Conservation (phyloP, 2,329 filamentous ascomycete species). For the Fusarium lateritium region DNA sequence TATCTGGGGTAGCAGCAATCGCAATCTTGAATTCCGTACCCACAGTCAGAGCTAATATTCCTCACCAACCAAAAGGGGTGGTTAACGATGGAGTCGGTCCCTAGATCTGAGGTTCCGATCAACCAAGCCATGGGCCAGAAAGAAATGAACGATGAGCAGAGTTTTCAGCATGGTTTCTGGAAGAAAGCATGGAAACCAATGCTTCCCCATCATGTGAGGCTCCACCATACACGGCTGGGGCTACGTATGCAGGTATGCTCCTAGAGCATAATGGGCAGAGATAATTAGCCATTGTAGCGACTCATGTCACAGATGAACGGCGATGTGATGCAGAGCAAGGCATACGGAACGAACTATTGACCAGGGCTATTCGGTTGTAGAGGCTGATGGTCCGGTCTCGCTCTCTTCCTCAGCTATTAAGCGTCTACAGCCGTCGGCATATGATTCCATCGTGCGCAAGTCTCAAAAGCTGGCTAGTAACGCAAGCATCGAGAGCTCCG, state of each 20-base stretch:
- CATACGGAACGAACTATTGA: conserved; percentile 20
- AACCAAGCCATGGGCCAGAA: conserved; percentile 26
- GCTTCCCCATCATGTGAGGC: conserved; percentile 35
- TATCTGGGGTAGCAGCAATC: conserved; percentile 39
- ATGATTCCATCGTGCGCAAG: background rate
- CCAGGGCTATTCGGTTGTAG: conserved; percentile 20
- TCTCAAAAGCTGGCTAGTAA: too few relatives aligned
- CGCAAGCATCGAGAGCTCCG: too few relatives aligned
- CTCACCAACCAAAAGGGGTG: conserved; percentile 23
- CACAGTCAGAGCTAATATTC: conserved; percentile 27
- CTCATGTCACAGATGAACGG: conserved; percentile 21
- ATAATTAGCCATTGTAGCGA: conserved; percentile 18
- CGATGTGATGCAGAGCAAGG: conserved; percentile 21
- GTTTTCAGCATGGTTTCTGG: conserved; percentile 42
- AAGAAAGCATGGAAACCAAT: conserved; percentile 35
- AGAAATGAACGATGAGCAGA: conserved; percentile 37
- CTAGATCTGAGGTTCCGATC: conserved; percentile 28
- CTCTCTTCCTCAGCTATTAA: conserved; percentile 6
- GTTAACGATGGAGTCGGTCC: conserved; percentile 16
- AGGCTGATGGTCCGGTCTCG: conserved; percentile 2
- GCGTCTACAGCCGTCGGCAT: conserved; percentile 6
- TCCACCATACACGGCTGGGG: conserved; percentile 21
- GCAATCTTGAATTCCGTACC: conserved; percentile 18
- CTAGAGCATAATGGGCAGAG: conserved; percentile 10
- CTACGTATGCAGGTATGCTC: conserved; percentile 22